Base-by-base conservation (phyloP, 2,329 filamentous ascomycete genomes). In the Monilinia laxa region DNA sequence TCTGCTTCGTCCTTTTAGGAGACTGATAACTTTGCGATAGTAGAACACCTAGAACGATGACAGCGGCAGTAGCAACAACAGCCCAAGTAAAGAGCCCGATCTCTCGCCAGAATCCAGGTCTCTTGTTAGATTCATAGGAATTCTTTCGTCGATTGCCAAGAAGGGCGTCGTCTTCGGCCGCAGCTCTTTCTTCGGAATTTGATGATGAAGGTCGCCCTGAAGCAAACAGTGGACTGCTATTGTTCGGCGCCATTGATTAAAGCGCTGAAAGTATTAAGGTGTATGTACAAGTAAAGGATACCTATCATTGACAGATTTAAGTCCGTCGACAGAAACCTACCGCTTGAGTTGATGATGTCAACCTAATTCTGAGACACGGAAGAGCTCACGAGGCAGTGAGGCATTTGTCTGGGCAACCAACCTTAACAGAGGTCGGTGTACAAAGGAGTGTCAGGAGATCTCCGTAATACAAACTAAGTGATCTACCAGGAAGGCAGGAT, bases 21-120 rank as follows among this genome's bases (percentile, higher is more conserved):
- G 74, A 47, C 72, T 74, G 52, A 77, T 72, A 80, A 69, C 87
- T 82, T 73, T 87, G 84, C 78, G 97, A 92, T 75, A 92, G 90
- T 20, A 91, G 79, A n/a, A 95, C 90, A 4, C 91, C 91, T 25
- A 97, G 83, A 42, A 96, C 81, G 71, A 97, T 87, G 62, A 96
- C 88, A 56, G 85, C 85, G 9, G 88, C 86, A 0, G 93, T 97
- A 23, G 93, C 92, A 31, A 94, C 73, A 20, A 95, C 78, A 6
- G 93, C 92, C 93, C 93, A 97, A 59, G 85, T 79, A 76, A 97
- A 93, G 70, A 96, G 80, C 31, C 89, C 85, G 63, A 91, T 78
- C 76, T 97, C 92, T 69, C 90, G 86, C 86, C 87, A 90, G 75
- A 84, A 83, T 66, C 85, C 77, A 77, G 85, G 85, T 68, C 77